Base-by-base conservation (phyloP, 768 basidiomycete species). In the Kwoniella bestiolae region DNA sequence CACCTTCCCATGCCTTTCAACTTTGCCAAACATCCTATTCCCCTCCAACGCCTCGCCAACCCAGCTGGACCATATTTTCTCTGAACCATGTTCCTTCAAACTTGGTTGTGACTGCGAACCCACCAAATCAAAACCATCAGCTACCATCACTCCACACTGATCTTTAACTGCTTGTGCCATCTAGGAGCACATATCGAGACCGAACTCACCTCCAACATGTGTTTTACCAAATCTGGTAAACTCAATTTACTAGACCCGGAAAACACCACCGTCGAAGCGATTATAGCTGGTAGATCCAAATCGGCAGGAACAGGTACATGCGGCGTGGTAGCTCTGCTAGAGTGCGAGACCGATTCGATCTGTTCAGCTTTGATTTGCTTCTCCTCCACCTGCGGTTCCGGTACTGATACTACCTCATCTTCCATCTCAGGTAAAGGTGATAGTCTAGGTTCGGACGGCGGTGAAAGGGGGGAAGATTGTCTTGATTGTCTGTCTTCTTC, bases 181-280 rank as follows among this genome's bases (percentile, higher is more conserved):
- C 2, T 53, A 29, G 23, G 29, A 21, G 38, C 14, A 26, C 16
- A 59, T 11, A 28, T n/a, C 52, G 7, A 25, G 5, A n/a, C 18
- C 9, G 9, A 41, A 75, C 79, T 71, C 65, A 80, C 79, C 62
- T 80, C 79, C 16, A 80, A 60, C 65, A 80, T 74, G 29, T 74
- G 74, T 60, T 79, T 80, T 47, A 80, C 78, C n/a, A 80, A 63
- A 67, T 80, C 79, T 26, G 78, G 78, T 32, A 75, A 51, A 51
- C 67, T 70, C 35, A 75, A 64, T 31, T 79, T 79, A 29, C 72
- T 74, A 2, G 68, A 70, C 2, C 79, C 79, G 3, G 79, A 80
- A 55, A 80, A 80, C 0, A 80, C 79, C 6, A 80, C 67, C 9
- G 75, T 79, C 4, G 73, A 73, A 23, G 79, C 78, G 31, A 79